Evolutionary conservation across 306 rosid species (phyloP).

Genomic region (Dryas alaskensis): DNA sequence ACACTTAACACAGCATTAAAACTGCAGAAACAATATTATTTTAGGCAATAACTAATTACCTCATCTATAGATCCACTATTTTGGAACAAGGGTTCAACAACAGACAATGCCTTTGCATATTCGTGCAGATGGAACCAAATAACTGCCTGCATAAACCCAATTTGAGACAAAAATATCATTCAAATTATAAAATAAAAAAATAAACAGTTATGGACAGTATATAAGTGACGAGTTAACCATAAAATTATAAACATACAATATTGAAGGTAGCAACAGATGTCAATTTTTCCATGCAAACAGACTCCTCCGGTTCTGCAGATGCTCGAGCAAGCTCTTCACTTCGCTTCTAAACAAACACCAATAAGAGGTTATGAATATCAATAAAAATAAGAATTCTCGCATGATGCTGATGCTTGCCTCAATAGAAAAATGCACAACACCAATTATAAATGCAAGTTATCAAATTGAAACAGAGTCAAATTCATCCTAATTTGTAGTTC

Average conservation of each 20-base stretch:
- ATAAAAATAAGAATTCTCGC: slow-evolving; percentile 5
- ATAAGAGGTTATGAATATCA: not conserved
- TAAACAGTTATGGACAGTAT: not conserved
- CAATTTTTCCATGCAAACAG: slow-evolving; percentile 73
- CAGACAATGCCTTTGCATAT: slow-evolving; percentile 68
- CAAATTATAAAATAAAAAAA: slow-evolving; percentile 5
- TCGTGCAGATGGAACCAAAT: slow-evolving; percentile 95
- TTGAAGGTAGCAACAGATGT: slow-evolving; percentile 58
- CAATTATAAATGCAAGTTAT: not conserved
- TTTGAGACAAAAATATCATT: slow-evolving; percentile 7
- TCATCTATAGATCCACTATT: slow-evolving; percentile 88
- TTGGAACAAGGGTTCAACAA: slow-evolving; percentile 89
- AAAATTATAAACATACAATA: not conserved
- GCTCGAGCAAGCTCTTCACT: slow-evolving; percentile 63
- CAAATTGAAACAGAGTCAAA: too few species aligned
- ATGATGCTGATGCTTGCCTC: not conserved
- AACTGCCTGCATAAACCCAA: slow-evolving; percentile 53
- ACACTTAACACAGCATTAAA: slow-evolving; percentile 27
- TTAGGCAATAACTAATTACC: slow-evolving; percentile 47
- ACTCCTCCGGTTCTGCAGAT: slow-evolving; percentile 65
- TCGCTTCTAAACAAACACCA: slow-evolving; percentile 50
- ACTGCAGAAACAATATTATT: slow-evolving; percentile 14
- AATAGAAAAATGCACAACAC: not conserved
- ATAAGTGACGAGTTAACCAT: not conserved
- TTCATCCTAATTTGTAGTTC: not conserved